phyloP scores from a whole-genome alignment of 2,329 filamentous ascomycete species.

The Sarocladium oryzae region DNA sequence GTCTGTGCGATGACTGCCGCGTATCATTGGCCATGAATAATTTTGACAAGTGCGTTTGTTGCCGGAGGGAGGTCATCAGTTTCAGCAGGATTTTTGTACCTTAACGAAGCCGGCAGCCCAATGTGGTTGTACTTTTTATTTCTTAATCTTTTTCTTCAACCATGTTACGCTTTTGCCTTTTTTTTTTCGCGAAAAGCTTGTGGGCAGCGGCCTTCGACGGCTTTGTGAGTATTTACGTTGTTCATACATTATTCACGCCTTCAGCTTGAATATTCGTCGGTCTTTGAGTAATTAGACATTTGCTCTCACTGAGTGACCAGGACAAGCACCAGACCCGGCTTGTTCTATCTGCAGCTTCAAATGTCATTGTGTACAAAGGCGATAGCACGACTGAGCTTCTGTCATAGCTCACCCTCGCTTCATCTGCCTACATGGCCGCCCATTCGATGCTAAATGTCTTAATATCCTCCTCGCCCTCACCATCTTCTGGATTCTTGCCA shows the following conservation, averaged over 20 bases:
- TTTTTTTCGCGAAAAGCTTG: not conserved
- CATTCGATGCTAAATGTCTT: constrained; percentile 84
- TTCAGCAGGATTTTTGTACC: constrained; percentile 92
- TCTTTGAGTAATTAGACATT: too few relatives aligned
- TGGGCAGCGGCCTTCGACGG: too few relatives aligned
- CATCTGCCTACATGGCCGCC: constrained; percentile 70
- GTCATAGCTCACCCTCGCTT: not conserved
- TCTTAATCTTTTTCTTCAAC: constrained; percentile 8
- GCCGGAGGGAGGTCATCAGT: constrained; percentile 77
- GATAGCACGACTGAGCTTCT: too few relatives aligned
- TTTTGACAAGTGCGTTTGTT: constrained; percentile 94
- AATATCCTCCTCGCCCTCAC: constrained; percentile 35
- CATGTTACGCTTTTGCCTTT: not conserved
- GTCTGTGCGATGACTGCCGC: constrained; percentile 89
- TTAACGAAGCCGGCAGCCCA: too few relatives aligned
- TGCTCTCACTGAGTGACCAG: too few relatives aligned
- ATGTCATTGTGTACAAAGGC: too few relatives aligned
- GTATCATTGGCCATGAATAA: constrained; percentile 95
- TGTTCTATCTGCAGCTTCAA: too few relatives aligned
- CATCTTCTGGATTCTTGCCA: constrained; percentile 44
- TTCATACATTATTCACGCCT: too few relatives aligned
- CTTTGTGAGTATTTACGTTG: too few relatives aligned
- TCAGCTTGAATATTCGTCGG: too few relatives aligned
- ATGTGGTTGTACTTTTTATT: too few relatives aligned
- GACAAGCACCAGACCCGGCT: too few relatives aligned